Base-by-base conservation (phyloP, 495 filamentous ascomycete genomes). In the Penicillium angulare region DNA sequence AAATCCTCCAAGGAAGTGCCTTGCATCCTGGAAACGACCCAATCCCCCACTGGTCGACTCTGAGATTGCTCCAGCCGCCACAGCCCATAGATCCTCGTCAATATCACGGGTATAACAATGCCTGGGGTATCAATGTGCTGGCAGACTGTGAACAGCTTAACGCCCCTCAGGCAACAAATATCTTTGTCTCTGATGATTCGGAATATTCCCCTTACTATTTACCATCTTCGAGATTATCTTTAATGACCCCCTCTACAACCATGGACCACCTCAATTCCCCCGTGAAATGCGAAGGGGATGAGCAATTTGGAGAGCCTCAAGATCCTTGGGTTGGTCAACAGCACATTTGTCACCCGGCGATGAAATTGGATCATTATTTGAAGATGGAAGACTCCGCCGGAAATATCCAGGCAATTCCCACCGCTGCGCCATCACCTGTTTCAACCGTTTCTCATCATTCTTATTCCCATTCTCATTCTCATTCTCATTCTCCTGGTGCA, bases 11-110 rank as follows among this genome's bases (percentile, higher is more conserved):
- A 20, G 15, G 29, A 16, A 49, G 48, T 18, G 27, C 47, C 48
- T 49, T 55, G 36, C 59, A 39, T 16, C 43, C 52, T 48, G 17
- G 61, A 49, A 57, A 56, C 21, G 45, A 54, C 21, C 23, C 46
- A 15, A 26, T 47, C 32, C 51, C 54, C 8, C 55, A 56, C 43
- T 68, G 66, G 66, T 18, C 59, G 43, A 58, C 50, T 38, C 66
- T 52, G 43, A 54, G 49, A 54, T 67, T 62, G 26, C 53, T 42
- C 58, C 59, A 18, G 40, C 22, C 43, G 24, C 55, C 55, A 10
- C 53, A 51, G 50, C 38, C 43, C 26, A 56, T 60, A 52, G 44
- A 59, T 31, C 20, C 61, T 22, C 50, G 40, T 49, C 64, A 64
- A 13, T 47, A 59, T 22, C 41, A 52, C 44, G 50, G 50, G 8